Percentiles rank a stretch among this genome's conserved stretches.
phyloP scores from a whole-genome alignment of 108 stramenopile species.

The Nitzschia sp. region DNA sequence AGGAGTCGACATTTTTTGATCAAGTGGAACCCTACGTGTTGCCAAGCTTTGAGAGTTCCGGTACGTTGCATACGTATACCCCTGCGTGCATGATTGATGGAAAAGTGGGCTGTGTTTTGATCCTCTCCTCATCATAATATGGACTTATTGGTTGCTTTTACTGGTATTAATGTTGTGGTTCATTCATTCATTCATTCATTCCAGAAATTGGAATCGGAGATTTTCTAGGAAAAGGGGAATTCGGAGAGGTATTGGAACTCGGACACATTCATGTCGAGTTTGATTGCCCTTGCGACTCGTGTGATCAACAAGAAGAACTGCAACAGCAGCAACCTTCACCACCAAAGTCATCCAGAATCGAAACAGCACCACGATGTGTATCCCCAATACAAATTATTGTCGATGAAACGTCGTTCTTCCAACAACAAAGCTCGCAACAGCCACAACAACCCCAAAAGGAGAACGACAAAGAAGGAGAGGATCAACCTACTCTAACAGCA shows the following conservation, averaged over 20 bases:
- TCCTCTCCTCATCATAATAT: not conserved
- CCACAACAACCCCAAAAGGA: no score
- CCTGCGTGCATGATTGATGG: not conserved
- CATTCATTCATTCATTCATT: no score
- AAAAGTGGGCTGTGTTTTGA: not conserved
- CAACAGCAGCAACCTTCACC: not conserved
- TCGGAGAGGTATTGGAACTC: constrained; percentile 8
- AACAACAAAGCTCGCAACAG: no score
- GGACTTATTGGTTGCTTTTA: not conserved
- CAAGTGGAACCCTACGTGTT: not conserved
- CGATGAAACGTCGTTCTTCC: not conserved
- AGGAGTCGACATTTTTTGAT: constrained; percentile 5
- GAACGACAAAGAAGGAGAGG: not conserved
- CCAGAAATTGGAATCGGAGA: not conserved
- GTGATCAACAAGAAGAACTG: not conserved
- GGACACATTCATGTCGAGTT: not conserved
- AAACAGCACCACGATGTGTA: not conserved
- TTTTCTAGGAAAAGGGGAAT: constrained; percentile 12
- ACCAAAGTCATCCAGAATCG: not conserved
- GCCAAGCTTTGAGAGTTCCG: not conserved
- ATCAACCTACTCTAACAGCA: no score
- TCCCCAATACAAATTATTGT: constrained; percentile 1
- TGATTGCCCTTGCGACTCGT: constrained; percentile 9
- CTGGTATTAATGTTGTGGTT: not conserved
- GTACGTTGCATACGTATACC: no score